These are phyloP conservation scores for Teunomyces barrocoloradensis DNA, from an alignment of 805 yeast genomes.

Conservation along the genomic window DNA sequence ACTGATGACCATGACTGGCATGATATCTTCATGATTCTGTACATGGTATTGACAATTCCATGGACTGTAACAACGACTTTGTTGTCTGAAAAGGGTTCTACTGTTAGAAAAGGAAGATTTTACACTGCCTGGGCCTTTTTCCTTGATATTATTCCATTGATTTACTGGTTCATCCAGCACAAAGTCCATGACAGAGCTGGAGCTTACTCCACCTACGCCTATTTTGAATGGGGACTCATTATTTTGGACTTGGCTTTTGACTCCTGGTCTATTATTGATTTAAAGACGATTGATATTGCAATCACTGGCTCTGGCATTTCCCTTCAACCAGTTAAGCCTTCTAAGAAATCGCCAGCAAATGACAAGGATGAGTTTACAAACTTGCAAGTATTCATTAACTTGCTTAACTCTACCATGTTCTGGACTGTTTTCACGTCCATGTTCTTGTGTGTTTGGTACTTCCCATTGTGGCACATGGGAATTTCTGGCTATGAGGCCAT, in stretches of 20 bases:
- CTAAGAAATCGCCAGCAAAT: not conserved
- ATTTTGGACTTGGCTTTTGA: slow-evolving; percentile 83
- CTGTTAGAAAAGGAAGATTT: slow-evolving; percentile 49
- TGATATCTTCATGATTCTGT: slow-evolving; percentile 91
- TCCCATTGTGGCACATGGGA: slow-evolving; percentile 98
- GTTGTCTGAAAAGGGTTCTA: slow-evolving; percentile 45
- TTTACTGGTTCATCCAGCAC: slow-evolving; percentile 89
- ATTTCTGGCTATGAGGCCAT: slow-evolving; percentile 90
- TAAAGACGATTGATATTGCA: slow-evolving; percentile 55
- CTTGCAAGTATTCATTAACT: slow-evolving; percentile 41
- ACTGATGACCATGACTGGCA: slow-evolving; percentile 97
- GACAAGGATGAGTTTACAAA: slow-evolving; percentile 28
- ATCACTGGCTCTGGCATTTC: slow-evolving; percentile 26
- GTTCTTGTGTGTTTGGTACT: slow-evolving; percentile 89
- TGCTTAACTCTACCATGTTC: slow-evolving; percentile 68
- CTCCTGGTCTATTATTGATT: slow-evolving; percentile 71
- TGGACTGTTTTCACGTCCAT: slow-evolving; percentile 85
- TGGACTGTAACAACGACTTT: slow-evolving; percentile 72
- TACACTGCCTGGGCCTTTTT: slow-evolving; percentile 63
- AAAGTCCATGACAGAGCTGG: slow-evolving; percentile 85
- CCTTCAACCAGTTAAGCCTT: slow-evolving; percentile 9
- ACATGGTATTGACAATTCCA: slow-evolving; percentile 85
- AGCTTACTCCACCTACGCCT: slow-evolving; percentile 94
- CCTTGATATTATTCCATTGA: slow-evolving; percentile 70
- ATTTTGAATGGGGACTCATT: slow-evolving; percentile 90